Evolutionary conservation across 768 basidiomycete species (phyloP), one percentile per base, ranked within the genome.

Genomic region (Solioccasus polychromus): DNA sequence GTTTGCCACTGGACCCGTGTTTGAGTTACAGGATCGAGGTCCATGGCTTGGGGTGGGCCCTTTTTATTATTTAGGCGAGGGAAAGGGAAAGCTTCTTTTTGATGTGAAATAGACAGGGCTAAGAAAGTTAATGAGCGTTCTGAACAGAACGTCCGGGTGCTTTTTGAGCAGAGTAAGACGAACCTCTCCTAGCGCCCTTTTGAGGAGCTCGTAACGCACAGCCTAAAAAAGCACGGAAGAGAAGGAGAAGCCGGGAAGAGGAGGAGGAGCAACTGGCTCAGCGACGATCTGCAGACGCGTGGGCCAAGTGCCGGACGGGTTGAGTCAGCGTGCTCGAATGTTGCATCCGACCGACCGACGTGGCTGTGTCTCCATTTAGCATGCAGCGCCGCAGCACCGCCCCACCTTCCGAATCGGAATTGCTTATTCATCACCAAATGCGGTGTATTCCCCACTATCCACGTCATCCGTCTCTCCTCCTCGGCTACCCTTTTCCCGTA

Each of bases 1-100:
- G 47, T 51, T 50, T 58, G 57, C 63, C 63, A 65, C 61, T 66
- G 61, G 40, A 51, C 63, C 58, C 67, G 66, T 61, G 65, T 52
- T 51, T 56, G 57, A 50, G 56, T 54, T 53, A 59, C 51, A 22
- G 66, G 59, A 56, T 70, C 64, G 54, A 61, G 50, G 53, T 62
- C 60, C 67, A 71, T 63, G 64, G 52, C 53, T 52, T 41, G 47
- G 51, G 44, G 58, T 53, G 48, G 51, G 62, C 53, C 54, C 55
- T 61, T 63, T 65, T 61, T 66, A 66, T 67, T 64, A 52, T 59
- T 67, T 66, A 65, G 51, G 63, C 63, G 63, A 65, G 63, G 63
- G 64, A 66, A 63, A 59, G 42, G 48, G 47, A 53, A 42, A 55
- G 50, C 54, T 64, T 67, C 58, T 56, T 63, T 63, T 59, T 63